These are phyloP conservation scores for Coemansia sp. DNA, from an alignment of 192 early-diverging fungal genomes.

Conservation along the genomic window DNA sequence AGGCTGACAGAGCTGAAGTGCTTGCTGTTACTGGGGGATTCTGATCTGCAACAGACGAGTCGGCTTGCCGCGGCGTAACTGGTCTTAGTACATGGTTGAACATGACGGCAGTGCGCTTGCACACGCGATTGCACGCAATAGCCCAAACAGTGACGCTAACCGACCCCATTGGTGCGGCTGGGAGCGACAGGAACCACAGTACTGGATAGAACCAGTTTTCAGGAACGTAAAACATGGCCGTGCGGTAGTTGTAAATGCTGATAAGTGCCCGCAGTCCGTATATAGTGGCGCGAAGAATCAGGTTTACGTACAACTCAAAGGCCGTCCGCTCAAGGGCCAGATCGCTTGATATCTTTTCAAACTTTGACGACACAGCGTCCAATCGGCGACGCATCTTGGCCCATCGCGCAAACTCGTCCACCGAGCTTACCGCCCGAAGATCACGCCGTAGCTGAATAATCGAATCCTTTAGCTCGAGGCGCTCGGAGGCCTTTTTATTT, in stretches of 20 bases:
- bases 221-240: slow-evolving; percentile 76
- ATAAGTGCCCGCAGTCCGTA: slow-evolving; percentile 65
- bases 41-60: not conserved
- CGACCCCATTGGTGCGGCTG: slow-evolving; percentile 74
- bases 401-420: slow-evolving; percentile 92
- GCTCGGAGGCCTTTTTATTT: slow-evolving; percentile 49
- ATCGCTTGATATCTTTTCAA: slow-evolving; percentile 63
- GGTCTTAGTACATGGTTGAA: slow-evolving; percentile 29
- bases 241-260: slow-evolving; percentile 66
- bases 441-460: slow-evolving; percentile 65
- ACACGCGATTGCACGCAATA: slow-evolving; percentile 67
- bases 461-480: slow-evolving; percentile 61
- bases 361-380: slow-evolving; percentile 69
- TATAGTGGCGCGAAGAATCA: slow-evolving; percentile 62
- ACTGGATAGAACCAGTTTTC: slow-evolving; percentile 77
- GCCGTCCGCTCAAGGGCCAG: slow-evolving; percentile 65
- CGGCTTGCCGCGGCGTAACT: slow-evolving; percentile 2
- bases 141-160: slow-evolving; percentile 79
- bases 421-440: slow-evolving; percentile 67
- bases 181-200: slow-evolving; percentile 64
- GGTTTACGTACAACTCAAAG: slow-evolving; percentile 79
- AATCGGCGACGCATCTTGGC: slow-evolving; percentile 81
- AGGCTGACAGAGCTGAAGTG: not conserved
- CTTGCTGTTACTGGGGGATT: not conserved
- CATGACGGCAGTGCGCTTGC: slow-evolving; percentile 43